These are phyloP conservation scores for Ceratocystis ficicola DNA, from an alignment of 2,329 filamentous ascomycete genomes.

Conservation along the genomic window DNA sequence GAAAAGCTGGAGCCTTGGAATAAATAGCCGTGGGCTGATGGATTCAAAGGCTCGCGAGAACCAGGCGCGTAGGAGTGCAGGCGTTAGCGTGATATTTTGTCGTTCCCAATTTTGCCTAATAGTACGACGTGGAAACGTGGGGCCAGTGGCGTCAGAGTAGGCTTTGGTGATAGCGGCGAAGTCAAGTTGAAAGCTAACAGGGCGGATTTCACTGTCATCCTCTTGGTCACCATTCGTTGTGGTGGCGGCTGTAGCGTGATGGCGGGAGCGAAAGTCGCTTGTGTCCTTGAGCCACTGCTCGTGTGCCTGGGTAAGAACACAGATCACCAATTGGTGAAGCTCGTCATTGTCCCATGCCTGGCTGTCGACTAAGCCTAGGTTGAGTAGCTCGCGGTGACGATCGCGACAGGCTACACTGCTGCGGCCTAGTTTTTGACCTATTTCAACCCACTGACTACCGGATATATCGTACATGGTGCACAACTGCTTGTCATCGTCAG, in stretches of 20 bases:
- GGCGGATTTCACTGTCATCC: background rate
- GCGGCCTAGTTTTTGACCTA: slow-evolving; percentile 14
- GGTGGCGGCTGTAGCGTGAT: background rate
- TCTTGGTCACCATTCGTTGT: background rate
- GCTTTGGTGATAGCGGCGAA: slow-evolving; percentile 6
- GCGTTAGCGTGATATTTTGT: slow-evolving; percentile 15
- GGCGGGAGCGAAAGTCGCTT: background rate
- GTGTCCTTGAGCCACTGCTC: slow-evolving; percentile 17
- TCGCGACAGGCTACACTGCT: slow-evolving; percentile 17
- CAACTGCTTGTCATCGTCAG: slow-evolving; percentile 13
- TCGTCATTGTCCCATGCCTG: slow-evolving; percentile 13
- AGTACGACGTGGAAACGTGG: background rate
- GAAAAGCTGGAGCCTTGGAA: slow-evolving; percentile 15
- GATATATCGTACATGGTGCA: background rate
- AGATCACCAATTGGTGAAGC: slow-evolving; percentile 12
- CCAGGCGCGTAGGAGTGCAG: slow-evolving; percentile 18
- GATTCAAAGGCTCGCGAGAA: slow-evolving; percentile 15
- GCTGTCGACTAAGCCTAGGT: slow-evolving; percentile 1
- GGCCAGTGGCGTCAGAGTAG: background rate
- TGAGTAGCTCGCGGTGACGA: slow-evolving; percentile 15
- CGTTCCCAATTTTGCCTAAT: slow-evolving; percentile 8
- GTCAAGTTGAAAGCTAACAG: background rate
- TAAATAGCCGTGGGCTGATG: slow-evolving; percentile 13
- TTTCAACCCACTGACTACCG: slow-evolving; percentile 15
- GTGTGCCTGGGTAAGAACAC: slow-evolving; percentile 15